phyloP scores from a whole-genome alignment of 75 land plant genomes.

The Ceratopteris richardii region DNA sequence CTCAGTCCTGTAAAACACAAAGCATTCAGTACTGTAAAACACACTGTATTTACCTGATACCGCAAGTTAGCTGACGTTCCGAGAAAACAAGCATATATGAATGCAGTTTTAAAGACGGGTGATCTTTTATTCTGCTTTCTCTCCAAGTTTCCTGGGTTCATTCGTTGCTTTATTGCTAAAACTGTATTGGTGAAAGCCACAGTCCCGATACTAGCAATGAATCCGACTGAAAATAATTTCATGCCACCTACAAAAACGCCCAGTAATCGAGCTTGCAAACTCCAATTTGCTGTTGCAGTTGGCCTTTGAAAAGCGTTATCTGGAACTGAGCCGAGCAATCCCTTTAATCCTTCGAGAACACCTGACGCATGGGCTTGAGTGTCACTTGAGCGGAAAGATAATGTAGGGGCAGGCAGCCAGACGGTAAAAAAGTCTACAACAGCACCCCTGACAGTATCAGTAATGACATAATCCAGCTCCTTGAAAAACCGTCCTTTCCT shows the following conservation, averaged over 20 bases:
- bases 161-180: conserved; percentile 25
- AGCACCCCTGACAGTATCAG: conserved; percentile 65
- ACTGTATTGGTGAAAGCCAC: conserved; percentile 61
- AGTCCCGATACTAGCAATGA: conserved; percentile 80
- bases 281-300: conserved; percentile 56
- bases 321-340: conserved; percentile 65
- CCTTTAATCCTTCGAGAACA: conserved; percentile 45
- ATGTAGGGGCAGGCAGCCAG: conserved; percentile 95
- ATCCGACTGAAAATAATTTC: conserved; percentile 77
- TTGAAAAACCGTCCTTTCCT: conserved; percentile 75
- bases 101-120: conserved; percentile 69
- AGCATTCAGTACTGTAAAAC: too few species aligned
- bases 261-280: conserved; percentile 50
- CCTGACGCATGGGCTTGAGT: conserved; percentile 27
- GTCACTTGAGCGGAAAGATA: conserved; percentile 58
- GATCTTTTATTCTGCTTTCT: conserved; percentile 36
- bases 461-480: conserved; percentile 85
- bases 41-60: conserved; percentile 91
- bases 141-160: conserved; percentile 25
- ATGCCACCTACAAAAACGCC: conserved; percentile 77
- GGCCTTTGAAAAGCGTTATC: conserved; percentile 88
- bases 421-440: conserved; percentile 94
- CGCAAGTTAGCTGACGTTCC: conserved; percentile 85
- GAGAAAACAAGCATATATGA: conserved; percentile 65
- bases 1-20: too few species aligned